phyloP scores from a whole-genome alignment of 2,329 filamentous ascomycete genomes.

The Arthrobotrys conoides region DNA sequence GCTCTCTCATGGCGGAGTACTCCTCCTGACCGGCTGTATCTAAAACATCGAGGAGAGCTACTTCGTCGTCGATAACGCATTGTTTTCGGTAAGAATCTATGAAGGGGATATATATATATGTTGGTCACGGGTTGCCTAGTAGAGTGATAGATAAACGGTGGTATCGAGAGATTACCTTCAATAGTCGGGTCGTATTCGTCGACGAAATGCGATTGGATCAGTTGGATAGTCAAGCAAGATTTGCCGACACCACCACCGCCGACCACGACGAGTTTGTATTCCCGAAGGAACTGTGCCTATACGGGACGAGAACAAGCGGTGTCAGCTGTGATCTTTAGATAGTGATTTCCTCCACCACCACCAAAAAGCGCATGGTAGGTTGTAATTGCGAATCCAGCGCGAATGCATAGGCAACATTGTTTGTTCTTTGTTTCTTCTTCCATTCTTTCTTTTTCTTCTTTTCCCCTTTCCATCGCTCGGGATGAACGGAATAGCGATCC shows the following conservation, averaged over 20 bases:
- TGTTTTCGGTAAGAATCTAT: slow-evolving; percentile 99
- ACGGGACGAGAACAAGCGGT: not conserved
- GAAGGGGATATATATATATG: slow-evolving; percentile 61
- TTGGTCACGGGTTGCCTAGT: slow-evolving; percentile 24
- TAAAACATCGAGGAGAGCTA: slow-evolving; percentile 95
- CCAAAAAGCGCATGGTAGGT: slow-evolving; percentile 1
- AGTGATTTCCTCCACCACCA: not conserved
- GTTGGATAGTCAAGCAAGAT: slow-evolving; percentile 98
- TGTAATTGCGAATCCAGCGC: slow-evolving; percentile 61
- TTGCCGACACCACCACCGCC: slow-evolving; percentile 99
- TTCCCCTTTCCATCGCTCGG: not conserved
- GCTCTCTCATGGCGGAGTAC: slow-evolving; percentile 99
- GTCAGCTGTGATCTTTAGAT: not conserved
- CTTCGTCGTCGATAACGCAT: slow-evolving; percentile 98
- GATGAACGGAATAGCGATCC: not conserved
- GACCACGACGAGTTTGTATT: slow-evolving; percentile 97
- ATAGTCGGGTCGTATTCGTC: slow-evolving; percentile 99
- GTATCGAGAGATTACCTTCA: slow-evolving; percentile 77
- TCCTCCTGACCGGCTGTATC: slow-evolving; percentile 99
- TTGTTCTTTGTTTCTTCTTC: not conserved
- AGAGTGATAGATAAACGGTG: not conserved
- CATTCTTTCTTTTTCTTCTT: not conserved
- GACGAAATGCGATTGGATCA: slow-evolving; percentile 96
- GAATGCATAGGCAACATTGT: slow-evolving; percentile 47
- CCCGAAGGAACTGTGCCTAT: slow-evolving; percentile 80